Evolutionary conservation across 495 filamentous ascomycete species (phyloP), one percentile per base, ranked within the genome.

Genomic region (Elaphomyces granulatus): DNA sequence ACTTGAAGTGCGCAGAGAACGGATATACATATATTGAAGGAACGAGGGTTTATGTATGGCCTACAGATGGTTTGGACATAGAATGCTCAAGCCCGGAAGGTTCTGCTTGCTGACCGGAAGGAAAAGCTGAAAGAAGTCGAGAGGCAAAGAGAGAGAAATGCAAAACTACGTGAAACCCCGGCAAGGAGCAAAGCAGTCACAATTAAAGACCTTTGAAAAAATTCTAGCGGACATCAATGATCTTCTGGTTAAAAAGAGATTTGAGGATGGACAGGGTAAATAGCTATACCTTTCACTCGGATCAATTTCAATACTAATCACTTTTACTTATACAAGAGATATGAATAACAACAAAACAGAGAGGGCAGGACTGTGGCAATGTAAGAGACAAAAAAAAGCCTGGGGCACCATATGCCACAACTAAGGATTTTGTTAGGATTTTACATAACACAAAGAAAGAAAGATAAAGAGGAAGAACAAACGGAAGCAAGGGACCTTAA

Each of bases 161-260:
- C 67, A 12, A 59, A 67, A 41, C 56, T 87, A 16, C 61, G 78
- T 55, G 71, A 66, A 23, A 55, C 68, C 12, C 69, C 80, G 42
- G 54, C 69, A 78, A 49, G 50, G 52, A 41, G 64, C 68, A 40
- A 78, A 78, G 59, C 72, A 83, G 57, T 71, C 64, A 23, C 66
- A 75, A 41, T 48, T 94, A 32, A 55, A 59, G n/a, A 78, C 77
- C 34, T 77, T 95, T 75, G 68, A 73, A 48, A 59, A 93, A 71
- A 76, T 99, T 19, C 60, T 80, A 46, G 87, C 85, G 4, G 90
- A 99, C 54, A 84, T 94, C 59, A 99, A 99, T 54, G 93, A 95
- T 54, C 90, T 92, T 1, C 36, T 85, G 20, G 83, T 96, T 32
- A 96, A 95, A 74, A 81, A 85, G 58, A 81, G 74, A 46, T 95